Base-by-base conservation (phyloP, 2,329 filamentous ascomycete genomes). In the Fusarium sp. region DNA sequence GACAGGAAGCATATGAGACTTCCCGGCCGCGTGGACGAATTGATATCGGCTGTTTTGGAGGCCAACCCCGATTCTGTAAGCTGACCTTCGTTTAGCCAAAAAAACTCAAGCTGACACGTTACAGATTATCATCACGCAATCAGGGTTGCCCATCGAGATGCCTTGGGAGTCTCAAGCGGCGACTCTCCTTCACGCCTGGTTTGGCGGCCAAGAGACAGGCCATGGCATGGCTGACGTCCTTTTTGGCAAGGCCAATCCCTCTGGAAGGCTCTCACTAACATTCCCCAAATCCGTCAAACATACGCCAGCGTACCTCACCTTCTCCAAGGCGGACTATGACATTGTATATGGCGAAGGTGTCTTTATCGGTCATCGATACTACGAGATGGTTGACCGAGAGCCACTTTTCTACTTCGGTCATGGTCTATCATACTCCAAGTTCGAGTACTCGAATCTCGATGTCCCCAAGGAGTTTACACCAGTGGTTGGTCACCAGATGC, bases 321-420 rank as follows among this genome's bases (percentile, higher is more conserved):
- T 88, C 76, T 82, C 84, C 27, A 86, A 86, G 6, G 91, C 93
- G 74, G 87, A 89, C 46, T 87, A 91, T 42, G 85, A 89, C 52
- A 89, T 90, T 2, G 80, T 92, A 0, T 94, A 94, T 73, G 91
- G 91, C 23, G 92, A 94, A 79, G 92, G 92, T 57, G 85, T 94
- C 39, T 93, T 92, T 77, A 86, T 94, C 19, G 92, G 92, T 0
- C 94, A 94, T 79, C 84, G 91, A 23, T 92, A 88, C 80, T 94
- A 93, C 76, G 92, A 94, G 42, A 59, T 70, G 72, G 46, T 73
- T 31, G 60, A 74, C 14, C 54, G 83, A 86, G 54, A 74, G 3
- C 86, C 89, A 0, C 84, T 90, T 1, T 93, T 93, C 80, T 85
- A 89, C 45, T 93, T 93, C 74, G 91, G 91, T 1, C 90, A 92